Evolutionary conservation across 2,329 filamentous ascomycete genomes (phyloP).

Genomic region (Leptoxyphium fumago): DNA sequence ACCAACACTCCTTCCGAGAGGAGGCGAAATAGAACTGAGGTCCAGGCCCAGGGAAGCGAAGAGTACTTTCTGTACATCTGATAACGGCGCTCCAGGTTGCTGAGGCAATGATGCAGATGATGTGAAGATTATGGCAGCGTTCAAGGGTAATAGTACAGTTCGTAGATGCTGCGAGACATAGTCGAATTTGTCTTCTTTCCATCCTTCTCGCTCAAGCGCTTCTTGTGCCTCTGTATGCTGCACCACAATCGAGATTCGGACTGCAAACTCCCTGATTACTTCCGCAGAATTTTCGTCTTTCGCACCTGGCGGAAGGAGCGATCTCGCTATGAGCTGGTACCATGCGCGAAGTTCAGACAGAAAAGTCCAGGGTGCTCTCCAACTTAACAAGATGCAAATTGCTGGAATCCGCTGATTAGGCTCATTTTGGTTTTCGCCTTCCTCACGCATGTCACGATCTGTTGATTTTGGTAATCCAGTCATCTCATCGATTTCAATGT

Average conservation of each 20-base stretch:
- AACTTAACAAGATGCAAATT: constrained; percentile 82
- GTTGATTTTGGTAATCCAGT: neutral
- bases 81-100: constrained; percentile 15
- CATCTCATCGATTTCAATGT: constrained; percentile 3
- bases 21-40: constrained; percentile 11
- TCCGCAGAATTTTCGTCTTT: constrained; percentile 52
- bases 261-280: constrained; percentile 75
- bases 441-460: constrained; percentile 3
- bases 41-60: constrained; percentile 60
- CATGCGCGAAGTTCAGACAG: constrained; percentile 76
- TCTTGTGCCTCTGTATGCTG: constrained; percentile 93
- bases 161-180: constrained; percentile 86
- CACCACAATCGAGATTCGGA: constrained; percentile 87
- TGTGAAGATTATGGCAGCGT: constrained; percentile 41
- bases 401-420: constrained; percentile 8
- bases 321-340: constrained; percentile 65
- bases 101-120: constrained; percentile 20
- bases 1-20: constrained; percentile 40
- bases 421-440: constrained; percentile 2
- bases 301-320: constrained; percentile 56
- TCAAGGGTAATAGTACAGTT: constrained; percentile 63
- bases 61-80: constrained; percentile 53
- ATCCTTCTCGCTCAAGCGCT: constrained; percentile 72
- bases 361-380: constrained; percentile 89
- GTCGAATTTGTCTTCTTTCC: constrained; percentile 95